phyloP scores from a whole-genome alignment of 306 rosid species.

The Castanospermum australe region DNA sequence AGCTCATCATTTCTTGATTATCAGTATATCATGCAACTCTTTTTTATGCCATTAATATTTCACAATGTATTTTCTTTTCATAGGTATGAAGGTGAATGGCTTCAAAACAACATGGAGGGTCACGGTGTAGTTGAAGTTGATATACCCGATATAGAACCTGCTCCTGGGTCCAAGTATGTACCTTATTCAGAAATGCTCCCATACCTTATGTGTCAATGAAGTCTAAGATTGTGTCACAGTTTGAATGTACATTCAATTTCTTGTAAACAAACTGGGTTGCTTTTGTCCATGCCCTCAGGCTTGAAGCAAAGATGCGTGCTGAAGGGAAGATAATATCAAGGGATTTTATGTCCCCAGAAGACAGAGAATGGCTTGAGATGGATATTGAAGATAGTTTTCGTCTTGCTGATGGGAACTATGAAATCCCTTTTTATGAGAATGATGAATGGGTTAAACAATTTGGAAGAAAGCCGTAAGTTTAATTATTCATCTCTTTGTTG shows the following conservation, averaged over 20 bases:
- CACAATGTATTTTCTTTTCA: conserved; percentile 17
- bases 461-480: conserved; percentile 82
- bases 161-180: conserved; percentile 88
- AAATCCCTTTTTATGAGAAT: conserved; percentile 77
- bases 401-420: conserved; percentile 54
- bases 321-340: conserved; percentile 70
- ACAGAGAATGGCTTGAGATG: conserved; percentile 89
- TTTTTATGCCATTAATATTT: conserved; percentile 15
- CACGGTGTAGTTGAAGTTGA: conserved; percentile 95
- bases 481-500: conserved; percentile 7
- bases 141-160: conserved; percentile 84
- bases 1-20: conserved; percentile 6
- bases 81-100: conserved; percentile 99
- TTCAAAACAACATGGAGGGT: conserved; percentile 84
- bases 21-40: conserved; percentile 8
- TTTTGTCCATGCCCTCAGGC: conserved; percentile 52
- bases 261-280: conserved; percentile 28
- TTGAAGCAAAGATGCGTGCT: conserved; percentile 87
- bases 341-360: conserved; percentile 84
- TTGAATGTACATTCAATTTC: conserved; percentile 17
- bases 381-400: conserved; percentile 81
- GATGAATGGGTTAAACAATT: conserved; percentile 69
- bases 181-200: conserved; percentile 9
- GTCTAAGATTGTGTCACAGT: conserved; percentile 9
- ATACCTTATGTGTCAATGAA: background rate